Evolutionary conservation across 768 basidiomycete genomes (phyloP).

Genomic region (Panaeolus papilionaceus): DNA sequence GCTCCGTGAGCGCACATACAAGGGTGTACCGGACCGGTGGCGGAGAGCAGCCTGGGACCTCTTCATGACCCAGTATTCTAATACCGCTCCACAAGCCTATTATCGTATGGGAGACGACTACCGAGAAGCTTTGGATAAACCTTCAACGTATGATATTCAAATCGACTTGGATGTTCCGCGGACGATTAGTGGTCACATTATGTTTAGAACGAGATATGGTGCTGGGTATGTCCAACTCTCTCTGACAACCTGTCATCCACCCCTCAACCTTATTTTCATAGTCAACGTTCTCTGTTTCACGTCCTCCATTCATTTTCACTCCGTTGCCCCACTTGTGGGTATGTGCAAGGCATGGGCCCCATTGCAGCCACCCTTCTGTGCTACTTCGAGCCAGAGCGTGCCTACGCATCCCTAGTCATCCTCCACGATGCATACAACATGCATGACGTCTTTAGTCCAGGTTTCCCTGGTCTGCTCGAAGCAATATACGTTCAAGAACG

Average conservation of each 20-base stretch:
- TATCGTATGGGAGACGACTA: conserved; percentile 55
- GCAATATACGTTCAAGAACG: conserved; percentile 96
- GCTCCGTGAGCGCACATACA: conserved; percentile 81
- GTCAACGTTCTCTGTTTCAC: conserved; percentile 94
- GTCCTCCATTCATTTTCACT: conserved; percentile 93
- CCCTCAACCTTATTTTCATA: conserved; percentile 33
- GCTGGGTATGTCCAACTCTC: conserved; percentile 69
- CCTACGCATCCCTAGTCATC: conserved; percentile 84
- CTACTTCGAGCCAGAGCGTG: conserved; percentile 91
- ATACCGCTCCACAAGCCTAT: conserved; percentile 51
- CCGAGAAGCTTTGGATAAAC: conserved; percentile 70
- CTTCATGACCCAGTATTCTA: conserved; percentile 64
- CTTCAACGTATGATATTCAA: conserved; percentile 92
- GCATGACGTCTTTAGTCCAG: conserved; percentile 89
- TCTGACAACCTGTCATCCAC: conserved; percentile 10
- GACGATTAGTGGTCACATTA: conserved; percentile 92
- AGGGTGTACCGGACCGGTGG: conserved; percentile 98
- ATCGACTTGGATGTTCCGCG: conserved; percentile 98
- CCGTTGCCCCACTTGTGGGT: conserved; percentile 85
- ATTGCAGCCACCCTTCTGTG: conserved; percentile 94
- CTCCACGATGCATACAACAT: conserved; percentile 89
- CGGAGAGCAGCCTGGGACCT: conserved; percentile 91
- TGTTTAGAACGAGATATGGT: conserved; percentile 96
- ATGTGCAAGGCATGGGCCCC: conserved; percentile 99
- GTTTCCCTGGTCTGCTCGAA: conserved; percentile 95